phyloP scores from a whole-genome alignment of 176 grass and related monocot genomes.

The Chrysopogon serrulatus region DNA sequence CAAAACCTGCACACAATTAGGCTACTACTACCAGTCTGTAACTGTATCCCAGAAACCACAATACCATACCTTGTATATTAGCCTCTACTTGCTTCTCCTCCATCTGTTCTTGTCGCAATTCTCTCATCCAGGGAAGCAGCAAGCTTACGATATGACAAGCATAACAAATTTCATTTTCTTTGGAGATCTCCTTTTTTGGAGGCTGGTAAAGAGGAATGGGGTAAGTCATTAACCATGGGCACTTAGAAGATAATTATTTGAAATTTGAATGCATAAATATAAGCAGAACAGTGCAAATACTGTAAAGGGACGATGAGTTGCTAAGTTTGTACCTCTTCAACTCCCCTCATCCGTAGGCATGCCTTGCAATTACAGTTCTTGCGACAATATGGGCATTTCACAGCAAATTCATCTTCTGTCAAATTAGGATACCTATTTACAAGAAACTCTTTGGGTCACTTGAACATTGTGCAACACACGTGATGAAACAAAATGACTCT shows the following conservation, averaged over 20 bases:
- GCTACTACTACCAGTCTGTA: neutral
- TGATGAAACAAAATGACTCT: neutral
- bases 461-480: neutral
- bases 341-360: slow-evolving; percentile 47
- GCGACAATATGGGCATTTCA: slow-evolving; percentile 54
- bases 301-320: neutral
- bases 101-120: slow-evolving; percentile 47
- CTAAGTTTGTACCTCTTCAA: slow-evolving; percentile 35
- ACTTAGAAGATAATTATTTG: neutral
- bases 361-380: slow-evolving; percentile 79
- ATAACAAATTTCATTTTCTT: slow-evolving; percentile 41
- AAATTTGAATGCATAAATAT: neutral
- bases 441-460: neutral
- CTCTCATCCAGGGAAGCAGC: slow-evolving; percentile 67
- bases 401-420: slow-evolving; percentile 46
- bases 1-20: slow-evolving; percentile 18
- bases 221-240: neutral
- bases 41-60: slow-evolving; percentile 11
- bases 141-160: slow-evolving; percentile 31
- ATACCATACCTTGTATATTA: slow-evolving; percentile 61
- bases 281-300: neutral
- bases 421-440: slow-evolving; percentile 60
- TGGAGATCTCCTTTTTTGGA: slow-evolving; percentile 42
- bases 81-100: slow-evolving; percentile 67
- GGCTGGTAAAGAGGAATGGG: slow-evolving; percentile 34